Percentiles rank a stretch among this genome's conserved stretches.
Evolutionary conservation across 768 basidiomycete genomes (phyloP).

Genomic region (Gymnopilus junonius): DNA sequence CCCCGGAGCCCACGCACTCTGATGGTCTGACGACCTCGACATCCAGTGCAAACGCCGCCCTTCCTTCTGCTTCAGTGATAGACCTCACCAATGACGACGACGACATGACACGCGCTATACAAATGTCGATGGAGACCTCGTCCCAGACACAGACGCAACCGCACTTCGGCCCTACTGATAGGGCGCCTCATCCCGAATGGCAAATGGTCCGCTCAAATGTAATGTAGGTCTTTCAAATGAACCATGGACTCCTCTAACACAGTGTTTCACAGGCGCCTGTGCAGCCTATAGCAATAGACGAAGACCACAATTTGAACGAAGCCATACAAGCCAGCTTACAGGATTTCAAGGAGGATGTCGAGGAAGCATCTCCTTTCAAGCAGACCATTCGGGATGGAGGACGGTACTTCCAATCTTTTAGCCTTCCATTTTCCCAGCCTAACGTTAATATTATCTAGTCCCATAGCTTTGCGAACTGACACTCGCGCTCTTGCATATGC

Average conservation of each 20-base stretch:
- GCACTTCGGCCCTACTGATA: slow-evolving; percentile 61
- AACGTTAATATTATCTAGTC: slow-evolving; percentile 43
- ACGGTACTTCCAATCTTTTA: slow-evolving; percentile 45
- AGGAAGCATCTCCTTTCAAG: slow-evolving; percentile 52
- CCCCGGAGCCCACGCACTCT: slow-evolving; percentile 30
- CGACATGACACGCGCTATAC: slow-evolving; percentile 53
- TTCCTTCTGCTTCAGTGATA: slow-evolving; percentile 44
- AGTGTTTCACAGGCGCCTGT: slow-evolving; percentile 30
- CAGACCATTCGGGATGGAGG: slow-evolving; percentile 58
- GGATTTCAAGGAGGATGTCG: slow-evolving; percentile 56
- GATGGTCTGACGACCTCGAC: slow-evolving; percentile 27
- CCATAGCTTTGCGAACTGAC: slow-evolving; percentile 69
- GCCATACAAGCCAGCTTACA: slow-evolving; percentile 76
- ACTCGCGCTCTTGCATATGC: slow-evolving; percentile 56
- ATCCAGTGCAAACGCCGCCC: slow-evolving; percentile 24
- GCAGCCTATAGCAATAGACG: slow-evolving; percentile 44
- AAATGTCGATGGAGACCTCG: slow-evolving; percentile 52
- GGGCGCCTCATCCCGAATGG: slow-evolving; percentile 70
- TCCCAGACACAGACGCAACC: slow-evolving; percentile 38
- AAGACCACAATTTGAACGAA: slow-evolving; percentile 67
- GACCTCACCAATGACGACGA: slow-evolving; percentile 67
- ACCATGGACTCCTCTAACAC: slow-evolving; percentile 14
- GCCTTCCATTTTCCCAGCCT: not conserved
- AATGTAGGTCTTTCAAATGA: slow-evolving; percentile 22
- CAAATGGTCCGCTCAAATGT: slow-evolving; percentile 74